Conservation (phyloP, 768 basidiomycete genomes). For the Rhodotorula toruloides region DNA sequence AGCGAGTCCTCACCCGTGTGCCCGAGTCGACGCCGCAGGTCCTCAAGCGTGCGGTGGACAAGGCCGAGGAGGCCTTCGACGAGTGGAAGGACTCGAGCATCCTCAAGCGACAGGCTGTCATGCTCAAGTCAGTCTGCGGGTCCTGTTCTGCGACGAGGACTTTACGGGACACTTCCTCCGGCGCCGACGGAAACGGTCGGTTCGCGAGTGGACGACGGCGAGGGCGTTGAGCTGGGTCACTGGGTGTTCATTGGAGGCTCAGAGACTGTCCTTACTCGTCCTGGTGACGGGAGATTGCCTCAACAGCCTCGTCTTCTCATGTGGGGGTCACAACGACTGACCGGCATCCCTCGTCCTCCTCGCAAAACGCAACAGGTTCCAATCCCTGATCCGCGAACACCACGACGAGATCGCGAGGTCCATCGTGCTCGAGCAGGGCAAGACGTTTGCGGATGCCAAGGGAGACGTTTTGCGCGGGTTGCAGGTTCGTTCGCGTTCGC, state of each 20-base stretch:
- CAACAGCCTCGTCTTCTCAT: no score
- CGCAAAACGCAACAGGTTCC: slow-evolving; percentile 62
- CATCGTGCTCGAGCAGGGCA: slow-evolving; percentile 65
- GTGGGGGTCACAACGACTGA: no score
- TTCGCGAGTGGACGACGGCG: no score
- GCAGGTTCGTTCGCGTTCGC: slow-evolving; percentile 14
- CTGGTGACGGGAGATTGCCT: no score
- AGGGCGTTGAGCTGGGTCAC: no score
- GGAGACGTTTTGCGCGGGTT: slow-evolving; percentile 89
- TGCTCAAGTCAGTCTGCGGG: slow-evolving; percentile 65
- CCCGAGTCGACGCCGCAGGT: slow-evolving; percentile 79
- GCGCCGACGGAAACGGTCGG: no score
- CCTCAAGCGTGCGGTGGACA: slow-evolving; percentile 74
- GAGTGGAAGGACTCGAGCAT: slow-evolving; percentile 82
- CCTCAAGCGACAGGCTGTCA: slow-evolving; percentile 78
- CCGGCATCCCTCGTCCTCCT: no score
- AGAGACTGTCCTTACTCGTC: no score
- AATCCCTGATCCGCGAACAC: slow-evolving; percentile 76
- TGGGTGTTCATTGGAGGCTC: no score
- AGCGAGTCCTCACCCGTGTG: slow-evolving; percentile 79
- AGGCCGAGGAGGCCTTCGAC: slow-evolving; percentile 78
- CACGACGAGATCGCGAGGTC: slow-evolving; percentile 67
- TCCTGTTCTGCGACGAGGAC: not conserved
- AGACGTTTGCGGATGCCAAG: slow-evolving; percentile 88
- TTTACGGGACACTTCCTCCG: no score